Evolutionary conservation across 352 stramenopile genomes (phyloP).

Genomic region (Pythium plurisporium): DNA sequence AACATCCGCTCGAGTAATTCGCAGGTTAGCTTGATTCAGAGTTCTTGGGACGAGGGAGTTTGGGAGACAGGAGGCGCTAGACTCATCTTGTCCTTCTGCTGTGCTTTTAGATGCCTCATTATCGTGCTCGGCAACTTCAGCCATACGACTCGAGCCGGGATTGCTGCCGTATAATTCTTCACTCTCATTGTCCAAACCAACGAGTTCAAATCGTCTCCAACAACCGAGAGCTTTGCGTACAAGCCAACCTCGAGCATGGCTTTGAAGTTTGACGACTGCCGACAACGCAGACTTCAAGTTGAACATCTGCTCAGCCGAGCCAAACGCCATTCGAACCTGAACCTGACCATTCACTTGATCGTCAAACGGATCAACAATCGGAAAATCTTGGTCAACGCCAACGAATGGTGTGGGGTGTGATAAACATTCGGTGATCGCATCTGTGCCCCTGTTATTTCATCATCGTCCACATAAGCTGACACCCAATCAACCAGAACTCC

Average conservation of each 20-base stretch:
- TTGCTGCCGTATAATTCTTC: background rate
- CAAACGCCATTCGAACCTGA: conserved; percentile 31
- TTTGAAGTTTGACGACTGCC: conserved; percentile 33
- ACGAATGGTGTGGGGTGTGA: conserved; percentile 4
- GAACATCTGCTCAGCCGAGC: conserved; percentile 57
- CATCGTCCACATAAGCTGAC: too few species aligned
- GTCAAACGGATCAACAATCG: conserved; percentile 43
- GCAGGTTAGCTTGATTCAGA: background rate
- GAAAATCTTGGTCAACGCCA: conserved; percentile 32
- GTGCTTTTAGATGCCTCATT: background rate
- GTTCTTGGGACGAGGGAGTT: too few species aligned
- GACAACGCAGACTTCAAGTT: conserved; percentile 24
- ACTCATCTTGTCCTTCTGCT: too few species aligned
- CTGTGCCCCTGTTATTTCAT: background rate
- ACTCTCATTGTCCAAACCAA: background rate
- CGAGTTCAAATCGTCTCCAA: conserved; percentile 15
- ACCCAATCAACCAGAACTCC: background rate
- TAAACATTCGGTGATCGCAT: background rate
- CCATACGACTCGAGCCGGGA: background rate
- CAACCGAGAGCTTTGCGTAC: background rate
- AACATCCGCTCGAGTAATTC: conserved; percentile 11
- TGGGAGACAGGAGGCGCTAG: too few species aligned
- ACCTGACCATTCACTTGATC: conserved; percentile 31
- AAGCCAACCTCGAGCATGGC: conserved; percentile 25
- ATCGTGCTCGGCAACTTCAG: background rate